Conservation (phyloP, 176 grass and related monocot genomes). For the Oryza nivara region DNA sequence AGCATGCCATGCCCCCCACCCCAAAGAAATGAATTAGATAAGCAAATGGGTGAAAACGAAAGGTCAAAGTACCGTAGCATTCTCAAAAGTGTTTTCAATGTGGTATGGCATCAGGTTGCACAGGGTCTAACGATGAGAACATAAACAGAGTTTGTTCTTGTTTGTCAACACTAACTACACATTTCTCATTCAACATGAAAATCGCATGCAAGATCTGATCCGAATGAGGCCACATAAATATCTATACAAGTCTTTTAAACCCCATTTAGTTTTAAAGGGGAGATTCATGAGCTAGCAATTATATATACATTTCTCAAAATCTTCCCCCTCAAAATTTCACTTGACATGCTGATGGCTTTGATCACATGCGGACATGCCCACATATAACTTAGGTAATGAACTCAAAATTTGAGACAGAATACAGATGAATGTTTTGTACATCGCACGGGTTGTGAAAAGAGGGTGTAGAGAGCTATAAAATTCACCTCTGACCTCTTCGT, state of each 20-base stretch:
- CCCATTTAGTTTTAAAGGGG: neutral
- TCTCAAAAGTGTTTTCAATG: too few relatives aligned
- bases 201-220: neutral
- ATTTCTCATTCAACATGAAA: neutral
- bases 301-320: slow-evolving; percentile 30
- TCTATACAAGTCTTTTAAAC: neutral
- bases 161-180: too few relatives aligned
- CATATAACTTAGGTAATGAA: neutral
- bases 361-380: slow-evolving; percentile 17
- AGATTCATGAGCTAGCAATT: neutral
- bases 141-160: too few relatives aligned
- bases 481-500: slow-evolving; percentile 4
- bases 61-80: too few relatives aligned
- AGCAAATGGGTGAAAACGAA: neutral
- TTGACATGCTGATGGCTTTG: neutral
- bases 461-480: slow-evolving; percentile 18
- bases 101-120: too few relatives aligned
- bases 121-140: too few relatives aligned
- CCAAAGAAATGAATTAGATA: neutral
- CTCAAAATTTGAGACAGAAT: slow-evolving; percentile 10
- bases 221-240: neutral
- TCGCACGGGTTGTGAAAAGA: neutral
- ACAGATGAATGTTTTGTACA: slow-evolving; percentile 24
- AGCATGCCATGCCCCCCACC: neutral
- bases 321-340: neutral